These are phyloP conservation scores for Sanghuangporus sanghuang DNA, from an alignment of 1,284 basidiomycete genomes.

Conservation along the genomic window DNA sequence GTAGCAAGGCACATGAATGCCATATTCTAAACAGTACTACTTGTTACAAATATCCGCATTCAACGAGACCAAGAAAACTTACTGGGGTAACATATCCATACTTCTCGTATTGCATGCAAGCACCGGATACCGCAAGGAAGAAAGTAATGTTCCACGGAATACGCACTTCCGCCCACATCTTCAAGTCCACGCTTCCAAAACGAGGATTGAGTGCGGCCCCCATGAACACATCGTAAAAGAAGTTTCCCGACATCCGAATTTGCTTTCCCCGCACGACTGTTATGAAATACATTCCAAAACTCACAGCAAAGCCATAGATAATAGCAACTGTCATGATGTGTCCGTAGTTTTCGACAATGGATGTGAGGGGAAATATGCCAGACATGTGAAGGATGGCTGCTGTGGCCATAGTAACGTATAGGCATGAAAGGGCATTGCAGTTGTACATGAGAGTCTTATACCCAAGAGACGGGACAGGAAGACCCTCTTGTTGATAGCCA, in stretches of 20 bases:
- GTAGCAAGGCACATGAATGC: conserved; percentile 95
- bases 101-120: conserved; percentile 92
- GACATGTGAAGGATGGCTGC: conserved; percentile 77
- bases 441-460: conserved; percentile 95
- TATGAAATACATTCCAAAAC: conserved; percentile 75
- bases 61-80: conserved; percentile 22
- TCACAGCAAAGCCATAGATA: conserved; percentile 84
- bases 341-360: conserved; percentile 96
- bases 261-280: conserved; percentile 75
- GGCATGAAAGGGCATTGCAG: conserved; percentile 89
- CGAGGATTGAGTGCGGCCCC: conserved; percentile 93
- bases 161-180: conserved; percentile 99
- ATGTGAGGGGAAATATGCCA: conserved; percentile 85
- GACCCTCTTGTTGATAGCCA: conserved; percentile 89
- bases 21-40: conserved; percentile 76
- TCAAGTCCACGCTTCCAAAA: conserved; percentile 90
- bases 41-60: neutral
- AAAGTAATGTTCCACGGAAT: conserved; percentile 98
- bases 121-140: conserved; percentile 88
- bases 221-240: conserved; percentile 96
- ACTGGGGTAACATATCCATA: conserved; percentile 91
- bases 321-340: conserved; percentile 95
- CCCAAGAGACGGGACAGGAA: conserved; percentile 86
- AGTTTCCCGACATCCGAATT: conserved; percentile 90
- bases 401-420: conserved; percentile 84